A percentile compares a stretch with the other conserved stretches of the same genome.
Evolutionary conservation across 257 asterid species (phyloP).

Genomic region (Solanum sitiens): DNA sequence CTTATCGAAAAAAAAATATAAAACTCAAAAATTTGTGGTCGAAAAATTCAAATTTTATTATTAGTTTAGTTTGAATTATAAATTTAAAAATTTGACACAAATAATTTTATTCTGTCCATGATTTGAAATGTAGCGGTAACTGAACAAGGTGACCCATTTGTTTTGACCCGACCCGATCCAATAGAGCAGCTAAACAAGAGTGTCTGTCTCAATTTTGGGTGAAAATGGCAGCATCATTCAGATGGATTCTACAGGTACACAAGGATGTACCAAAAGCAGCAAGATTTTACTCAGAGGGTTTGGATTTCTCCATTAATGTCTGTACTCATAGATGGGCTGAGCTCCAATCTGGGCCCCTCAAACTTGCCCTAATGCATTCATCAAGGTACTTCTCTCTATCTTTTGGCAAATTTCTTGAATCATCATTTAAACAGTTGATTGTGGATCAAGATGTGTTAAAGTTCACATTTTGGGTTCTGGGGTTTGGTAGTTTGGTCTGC

Average conservation of each 20-base stretch:
- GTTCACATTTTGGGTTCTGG: neutral
- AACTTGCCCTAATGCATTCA: conserved; percentile 69
- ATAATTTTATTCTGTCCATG: too few species aligned
- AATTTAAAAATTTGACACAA: too few species aligned
- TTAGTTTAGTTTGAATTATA: too few species aligned
- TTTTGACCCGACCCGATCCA: neutral
- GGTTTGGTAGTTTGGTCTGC: neutral
- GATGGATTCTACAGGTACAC: conserved; percentile 77
- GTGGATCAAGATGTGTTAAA: neutral
- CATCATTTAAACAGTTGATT: neutral
- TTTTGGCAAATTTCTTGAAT: neutral
- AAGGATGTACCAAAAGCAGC: conserved; percentile 93
- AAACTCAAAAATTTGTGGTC: too few species aligned
- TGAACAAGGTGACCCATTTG: neutral
- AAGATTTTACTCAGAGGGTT: conserved; percentile 72
- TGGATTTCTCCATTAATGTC: conserved; percentile 65
- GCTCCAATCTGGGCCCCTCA: conserved; percentile 86
- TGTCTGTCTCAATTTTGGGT: neutral
- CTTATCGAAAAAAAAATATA: too few species aligned
- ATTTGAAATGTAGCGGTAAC: neutral
- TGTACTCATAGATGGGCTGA: conserved; percentile 92
- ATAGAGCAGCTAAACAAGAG: neutral
- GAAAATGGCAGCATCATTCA: conserved; percentile 58
- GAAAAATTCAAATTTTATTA: too few species aligned
- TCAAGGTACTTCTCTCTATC: conserved; percentile 26